Base-by-base conservation (phyloP, 2,329 filamentous ascomycete genomes). In the Bipolaris cookei region DNA sequence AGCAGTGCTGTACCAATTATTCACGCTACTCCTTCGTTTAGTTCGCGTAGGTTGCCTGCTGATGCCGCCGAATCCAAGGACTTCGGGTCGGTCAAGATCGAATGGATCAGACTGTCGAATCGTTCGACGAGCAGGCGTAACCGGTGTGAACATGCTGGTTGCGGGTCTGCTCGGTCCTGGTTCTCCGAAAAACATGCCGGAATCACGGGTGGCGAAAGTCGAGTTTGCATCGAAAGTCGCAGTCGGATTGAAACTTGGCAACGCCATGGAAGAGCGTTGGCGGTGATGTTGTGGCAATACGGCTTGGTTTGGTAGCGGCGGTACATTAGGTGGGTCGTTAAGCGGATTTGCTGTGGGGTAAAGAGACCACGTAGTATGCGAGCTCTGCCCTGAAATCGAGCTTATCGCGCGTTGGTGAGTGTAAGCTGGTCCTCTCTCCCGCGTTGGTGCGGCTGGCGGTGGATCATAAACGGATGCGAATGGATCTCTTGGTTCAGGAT, bases 101-200 rank as follows among this genome's bases (percentile, higher is more conserved):
- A 78, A 78, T 0, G 76, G 76, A 53, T 78, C 76, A 1, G 74
- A 77, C 38, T 77, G 73, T 13, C 75, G 71, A 32, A 73, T 69
- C n/a, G 62, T 67, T 6, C 71, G 67, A 34, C 62, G 57, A 16
- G 59, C 57, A 7, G 60, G 62, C 20, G 52, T 37, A 1, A 37
- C 59, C 10, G 62, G 63, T 14, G 62, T 64, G 47, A 70, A 68
- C 56, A 69, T 58, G 44, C 67, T 63, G 6, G 73, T 76, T 13
- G 49, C 60, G 32, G 71, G 73, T 16, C 72, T 64, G 45, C 69
- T 74, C 23, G 72, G 72, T 28, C 72, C 73, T n/a, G 73, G 73
- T 49, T 74, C 74, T 14, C 73, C 73, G 44, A 72, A 75, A 48
- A 68, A 68, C 6, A 61, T 53, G 42, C 67, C 57, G 4, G 70